Percentiles rank a stretch among this genome's conserved stretches.
Evolutionary conservation across 345 rosid species (phyloP).

Genomic region (Cardiospermum halicacabum): DNA sequence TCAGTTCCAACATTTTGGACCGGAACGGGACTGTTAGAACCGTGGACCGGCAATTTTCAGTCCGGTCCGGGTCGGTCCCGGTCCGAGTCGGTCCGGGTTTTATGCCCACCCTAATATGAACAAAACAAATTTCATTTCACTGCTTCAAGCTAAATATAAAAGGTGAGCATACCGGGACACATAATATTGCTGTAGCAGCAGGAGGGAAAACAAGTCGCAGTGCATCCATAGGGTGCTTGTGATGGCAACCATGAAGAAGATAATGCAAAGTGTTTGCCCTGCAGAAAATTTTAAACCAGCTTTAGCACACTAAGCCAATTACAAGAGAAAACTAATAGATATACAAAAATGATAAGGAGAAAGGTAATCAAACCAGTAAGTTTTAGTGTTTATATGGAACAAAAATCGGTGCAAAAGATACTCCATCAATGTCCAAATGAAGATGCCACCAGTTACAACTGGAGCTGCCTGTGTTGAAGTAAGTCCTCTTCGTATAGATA

Average conservation of each 20-base stretch:
- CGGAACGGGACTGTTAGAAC: no score
- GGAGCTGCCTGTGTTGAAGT: conserved; percentile 34
- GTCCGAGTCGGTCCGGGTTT: no score
- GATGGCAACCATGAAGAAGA: conserved; percentile 93
- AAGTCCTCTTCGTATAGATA: conserved; percentile 44
- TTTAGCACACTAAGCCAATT: conserved; percentile 3
- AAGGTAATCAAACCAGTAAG: conserved; percentile 40
- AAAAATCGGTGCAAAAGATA: conserved; percentile 67
- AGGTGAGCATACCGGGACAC: conserved; percentile 48
- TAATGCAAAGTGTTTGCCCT: conserved; percentile 87
- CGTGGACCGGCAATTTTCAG: no score
- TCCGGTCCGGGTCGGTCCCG: no score
- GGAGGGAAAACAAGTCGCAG: conserved; percentile 93
- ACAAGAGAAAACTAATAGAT: neutral
- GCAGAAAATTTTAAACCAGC: conserved; percentile 19
- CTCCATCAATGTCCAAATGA: conserved; percentile 67
- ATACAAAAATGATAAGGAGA: neutral
- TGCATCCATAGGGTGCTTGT: conserved; percentile 96
- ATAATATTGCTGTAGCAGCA: conserved; percentile 64
- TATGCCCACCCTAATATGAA: no score
- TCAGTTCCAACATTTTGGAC: no score
- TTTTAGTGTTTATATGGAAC: conserved; percentile 65
- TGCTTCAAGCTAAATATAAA: neutral
- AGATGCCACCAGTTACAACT: conserved; percentile 39
- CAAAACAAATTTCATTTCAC: neutral